Evolutionary conservation across 73 alveolate species (phyloP), one percentile per base, ranked within the genome.

Genomic region (Tetrahymena borealis): DNA sequence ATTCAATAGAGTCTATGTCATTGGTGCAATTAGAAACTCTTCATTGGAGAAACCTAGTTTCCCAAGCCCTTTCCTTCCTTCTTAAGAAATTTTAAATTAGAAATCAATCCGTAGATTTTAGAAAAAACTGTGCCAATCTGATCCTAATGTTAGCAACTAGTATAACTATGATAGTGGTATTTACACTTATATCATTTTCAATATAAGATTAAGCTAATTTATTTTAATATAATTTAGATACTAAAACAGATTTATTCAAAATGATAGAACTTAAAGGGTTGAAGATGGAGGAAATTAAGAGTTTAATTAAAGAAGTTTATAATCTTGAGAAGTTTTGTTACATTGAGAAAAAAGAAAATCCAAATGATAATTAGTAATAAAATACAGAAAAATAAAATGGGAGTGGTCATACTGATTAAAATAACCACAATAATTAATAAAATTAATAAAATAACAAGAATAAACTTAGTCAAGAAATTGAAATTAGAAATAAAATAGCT

Each of bases 41-140:
- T 93, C 78, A 33, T 78, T 91, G 90, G 95, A 93, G 28, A 93
- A 79, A 38, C 95, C 93, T 40, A 85, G 90, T 24, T 78, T 79
- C 79, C 41, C 92, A 16, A 93, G 93, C 38, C 78, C 60, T 32
- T 39, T 40, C 39, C 78, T 38, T 78, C 78, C 77, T 39, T 78
- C 93, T 12, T 79, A 93, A 33, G 77, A 90, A 33, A 15, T 33
- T 4, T 90, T 40, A 85, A 92, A 93, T 36, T 32, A 78, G 38
- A 33, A 79, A 79, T 93, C 40, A 60, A 90, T 79, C 12, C 31
- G 41, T 39, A 90, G 92, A 79, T 41, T 93, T 9, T 90, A 85
- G n/a, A 39, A 85, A n/a, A 93, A 60, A 7, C 37, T 85, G 28
- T 79, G 39, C n/a, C 38, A 41, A 31, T 79, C 42, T 39, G 91